Base-by-base conservation (phyloP, 75 land plant genomes). In the Gnetum montanum region DNA sequence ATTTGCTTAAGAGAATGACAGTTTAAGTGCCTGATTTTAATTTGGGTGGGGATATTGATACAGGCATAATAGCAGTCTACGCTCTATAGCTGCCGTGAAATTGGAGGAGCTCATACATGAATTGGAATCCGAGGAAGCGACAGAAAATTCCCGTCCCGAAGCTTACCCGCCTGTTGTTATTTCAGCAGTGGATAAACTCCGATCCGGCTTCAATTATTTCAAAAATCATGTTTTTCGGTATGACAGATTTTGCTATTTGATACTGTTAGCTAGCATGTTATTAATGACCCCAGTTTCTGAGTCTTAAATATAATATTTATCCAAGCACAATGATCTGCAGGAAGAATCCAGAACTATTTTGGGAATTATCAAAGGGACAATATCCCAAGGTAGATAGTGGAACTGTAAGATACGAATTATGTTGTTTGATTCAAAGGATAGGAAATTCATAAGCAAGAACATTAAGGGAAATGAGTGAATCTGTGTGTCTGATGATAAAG, bases 321-420 rank as follows among this genome's bases (percentile, higher is more conserved):
- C n/a, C n/a, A n/a, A n/a, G n/a, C n/a, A n/a, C n/a, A n/a, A n/a
- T 43, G 55, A 63, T 54, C 24, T 36, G 34, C 78, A 88, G 94
- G 74, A 72, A 85, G 60, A 70, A 85, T 36, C 65, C 66, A 16
- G 80, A 66, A 16, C 77, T 64, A n/a, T 88, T 54, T 50, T 57
- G 72, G 57, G 63, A 62, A 25, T 83, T 88, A 26, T 71, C 86
- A 0, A 56, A 70, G 8, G 70, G 43, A 40, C 94, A 88, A 63
- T 54, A 70, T 25, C 94, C 94, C 25, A 88, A 88, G 82, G 94
- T 81, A n/a, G n/a, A n/a, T n/a, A n/a, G n/a, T n/a, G n/a, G n/a
- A n/a, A n/a, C n/a, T n/a, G n/a, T n/a, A n/a, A n/a, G n/a, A n/a
- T n/a, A n/a, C n/a, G n/a, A n/a, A n/a, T n/a, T n/a, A n/a, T n/a